Evolutionary conservation across 805 yeast species (phyloP).

Genomic region (Candida insectorum): DNA sequence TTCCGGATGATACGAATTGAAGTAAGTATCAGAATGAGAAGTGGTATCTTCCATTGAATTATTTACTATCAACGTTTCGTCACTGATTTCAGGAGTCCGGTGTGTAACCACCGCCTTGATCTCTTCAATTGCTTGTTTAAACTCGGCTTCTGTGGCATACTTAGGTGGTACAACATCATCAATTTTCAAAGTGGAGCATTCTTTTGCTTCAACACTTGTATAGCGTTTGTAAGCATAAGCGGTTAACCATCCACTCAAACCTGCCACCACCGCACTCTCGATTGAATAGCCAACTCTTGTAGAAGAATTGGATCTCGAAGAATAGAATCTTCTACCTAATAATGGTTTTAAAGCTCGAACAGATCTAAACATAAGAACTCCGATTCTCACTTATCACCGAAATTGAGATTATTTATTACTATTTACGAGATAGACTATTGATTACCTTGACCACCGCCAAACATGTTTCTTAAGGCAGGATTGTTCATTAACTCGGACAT

Average conservation of each 20-base stretch:
- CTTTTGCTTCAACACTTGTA: too few relatives aligned
- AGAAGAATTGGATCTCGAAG: too few relatives aligned
- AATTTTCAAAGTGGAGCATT: conserved; percentile 16
- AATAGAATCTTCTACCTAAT: too few relatives aligned
- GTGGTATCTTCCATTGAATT: conserved; percentile 20
- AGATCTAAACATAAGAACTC: too few relatives aligned
- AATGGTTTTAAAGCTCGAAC: too few relatives aligned
- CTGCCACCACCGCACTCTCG: too few relatives aligned
- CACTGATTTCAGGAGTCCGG: conserved; percentile 13
- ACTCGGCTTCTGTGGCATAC: conserved; percentile 18
- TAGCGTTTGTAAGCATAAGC: neutral
- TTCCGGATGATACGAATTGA: conserved; percentile 32
- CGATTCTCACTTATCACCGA: too few relatives aligned
- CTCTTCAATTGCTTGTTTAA: conserved; percentile 21
- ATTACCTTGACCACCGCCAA: conserved; percentile 7
- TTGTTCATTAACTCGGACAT: conserved; percentile 73
- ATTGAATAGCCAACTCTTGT: too few relatives aligned
- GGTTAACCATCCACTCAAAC: too few relatives aligned
- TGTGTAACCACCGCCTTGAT: conserved; percentile 14
- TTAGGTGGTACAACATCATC: conserved; percentile 16
- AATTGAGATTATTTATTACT: conserved; percentile 1
- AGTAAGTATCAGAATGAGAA: conserved; percentile 30
- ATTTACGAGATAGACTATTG: conserved; percentile 1
- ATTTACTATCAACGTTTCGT: conserved; percentile 18
- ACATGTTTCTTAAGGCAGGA: conserved; percentile 68